Evolutionary conservation across 208 protist genomes (phyloP).

Genomic region (Porcisia deanei): DNA sequence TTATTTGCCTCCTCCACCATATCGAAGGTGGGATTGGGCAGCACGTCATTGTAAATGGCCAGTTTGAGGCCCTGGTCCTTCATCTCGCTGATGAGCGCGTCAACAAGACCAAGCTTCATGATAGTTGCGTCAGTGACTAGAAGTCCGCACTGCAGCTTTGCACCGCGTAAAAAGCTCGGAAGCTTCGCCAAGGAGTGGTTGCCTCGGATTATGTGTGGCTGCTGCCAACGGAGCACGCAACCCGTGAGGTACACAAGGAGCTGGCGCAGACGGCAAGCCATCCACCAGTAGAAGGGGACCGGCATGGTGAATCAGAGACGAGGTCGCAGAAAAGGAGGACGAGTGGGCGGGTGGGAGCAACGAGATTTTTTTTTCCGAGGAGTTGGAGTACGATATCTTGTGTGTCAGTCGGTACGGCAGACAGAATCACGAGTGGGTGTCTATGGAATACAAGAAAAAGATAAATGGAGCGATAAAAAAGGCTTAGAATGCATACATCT

Average conservation of each 20-base stretch:
- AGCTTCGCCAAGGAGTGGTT: constrained; percentile 31
- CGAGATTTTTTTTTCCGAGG: neutral
- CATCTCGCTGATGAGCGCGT: constrained; percentile 40
- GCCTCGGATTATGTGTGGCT: constrained; percentile 40
- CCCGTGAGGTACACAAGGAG: constrained; percentile 24
- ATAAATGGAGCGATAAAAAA: no score
- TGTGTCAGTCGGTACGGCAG: no score
- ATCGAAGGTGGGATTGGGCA: constrained; percentile 53
- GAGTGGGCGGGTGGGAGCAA: neutral
- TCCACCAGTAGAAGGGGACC: constrained; percentile 33
- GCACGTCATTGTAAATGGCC: constrained; percentile 48
- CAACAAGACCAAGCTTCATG: constrained; percentile 54
- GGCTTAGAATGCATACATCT: no score
- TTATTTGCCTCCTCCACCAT: constrained; percentile 40
- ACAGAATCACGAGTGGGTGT: no score
- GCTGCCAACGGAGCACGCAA: constrained; percentile 38
- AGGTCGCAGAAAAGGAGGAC: neutral
- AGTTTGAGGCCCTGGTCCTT: constrained; percentile 36
- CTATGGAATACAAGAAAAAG: no score
- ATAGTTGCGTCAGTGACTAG: constrained; percentile 54
- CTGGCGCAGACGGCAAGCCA: constrained; percentile 37
- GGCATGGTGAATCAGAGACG: constrained; percentile 28
- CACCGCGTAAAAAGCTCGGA: constrained; percentile 36
- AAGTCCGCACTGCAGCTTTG: constrained; percentile 41
- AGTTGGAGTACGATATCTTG: no score